Conservation (phyloP, 2,329 filamentous ascomycete species). For the Pyrenochaeta sp. region DNA sequence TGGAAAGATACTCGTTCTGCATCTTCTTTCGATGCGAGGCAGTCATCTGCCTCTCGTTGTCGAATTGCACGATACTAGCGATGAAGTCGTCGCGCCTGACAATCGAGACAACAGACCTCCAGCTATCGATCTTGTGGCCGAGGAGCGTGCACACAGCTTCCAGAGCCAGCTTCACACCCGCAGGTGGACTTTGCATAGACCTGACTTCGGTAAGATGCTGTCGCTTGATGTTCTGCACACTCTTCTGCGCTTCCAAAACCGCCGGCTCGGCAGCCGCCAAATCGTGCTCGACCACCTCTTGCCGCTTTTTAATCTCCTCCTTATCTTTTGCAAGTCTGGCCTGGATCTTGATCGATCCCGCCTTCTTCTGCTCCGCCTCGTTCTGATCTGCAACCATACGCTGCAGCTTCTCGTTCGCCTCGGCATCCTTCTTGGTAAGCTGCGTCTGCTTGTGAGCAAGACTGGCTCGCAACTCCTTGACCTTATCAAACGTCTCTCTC, state of each 20-base stretch:
- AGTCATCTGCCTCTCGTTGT: slow-evolving; percentile 96
- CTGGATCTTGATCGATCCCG: slow-evolving; percentile 87
- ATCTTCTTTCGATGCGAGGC: slow-evolving; percentile 81
- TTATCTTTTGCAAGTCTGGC: slow-evolving; percentile 87
- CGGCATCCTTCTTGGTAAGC: slow-evolving; percentile 89
- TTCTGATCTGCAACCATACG: slow-evolving; percentile 96
- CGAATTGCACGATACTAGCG: slow-evolving; percentile 94
- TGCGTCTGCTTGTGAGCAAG: slow-evolving; percentile 94
- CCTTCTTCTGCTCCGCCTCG: slow-evolving; percentile 91
- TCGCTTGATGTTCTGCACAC: slow-evolving; percentile 97
- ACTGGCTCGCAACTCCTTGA: slow-evolving; percentile 87
- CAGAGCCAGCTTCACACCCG: slow-evolving; percentile 87
- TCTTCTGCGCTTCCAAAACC: slow-evolving; percentile 89
- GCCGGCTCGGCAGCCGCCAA: slow-evolving; percentile 91
- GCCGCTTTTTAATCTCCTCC: slow-evolving; percentile 80
- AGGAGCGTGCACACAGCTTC: slow-evolving; percentile 97
- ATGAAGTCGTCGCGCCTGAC: slow-evolving; percentile 96
- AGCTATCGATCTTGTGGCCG: slow-evolving; percentile 86
- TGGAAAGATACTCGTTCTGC: slow-evolving; percentile 89
- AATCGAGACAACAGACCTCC: slow-evolving; percentile 89
- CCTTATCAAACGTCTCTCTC: slow-evolving; percentile 95
- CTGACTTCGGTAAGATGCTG: slow-evolving; percentile 97
- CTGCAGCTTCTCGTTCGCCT: slow-evolving; percentile 96
- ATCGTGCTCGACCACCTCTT: slow-evolving; percentile 84
- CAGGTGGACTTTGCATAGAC: slow-evolving; percentile 92